Evolutionary conservation across 768 basidiomycete species (phyloP).

Genomic region (Mycena epipterygia): DNA sequence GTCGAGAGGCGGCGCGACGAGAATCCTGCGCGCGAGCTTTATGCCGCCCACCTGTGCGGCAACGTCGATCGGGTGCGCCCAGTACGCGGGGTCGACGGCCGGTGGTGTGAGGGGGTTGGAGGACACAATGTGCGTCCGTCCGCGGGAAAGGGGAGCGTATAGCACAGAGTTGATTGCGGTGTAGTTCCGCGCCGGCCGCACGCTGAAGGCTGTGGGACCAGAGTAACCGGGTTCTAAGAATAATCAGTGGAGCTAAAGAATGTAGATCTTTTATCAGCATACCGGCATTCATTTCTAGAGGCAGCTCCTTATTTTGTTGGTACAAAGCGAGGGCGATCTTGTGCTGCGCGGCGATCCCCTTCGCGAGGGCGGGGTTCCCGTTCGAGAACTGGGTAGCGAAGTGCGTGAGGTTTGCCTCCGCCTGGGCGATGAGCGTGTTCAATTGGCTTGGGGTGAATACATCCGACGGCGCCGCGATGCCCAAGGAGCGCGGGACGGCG

Average conservation of each 20-base stretch:
- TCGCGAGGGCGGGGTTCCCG: constrained; percentile 45
- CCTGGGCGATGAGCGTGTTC: constrained; percentile 32
- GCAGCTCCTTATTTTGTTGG: constrained; percentile 39
- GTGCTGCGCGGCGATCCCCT: constrained; percentile 49
- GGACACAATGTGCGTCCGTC: constrained; percentile 60
- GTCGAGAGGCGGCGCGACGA: constrained; percentile 45
- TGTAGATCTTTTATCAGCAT: neutral
- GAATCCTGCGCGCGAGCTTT: constrained; percentile 48
- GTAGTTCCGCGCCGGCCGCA: constrained; percentile 45
- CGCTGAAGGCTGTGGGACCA: constrained; percentile 40
- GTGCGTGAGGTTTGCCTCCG: constrained; percentile 37
- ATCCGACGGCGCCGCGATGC: constrained; percentile 44
- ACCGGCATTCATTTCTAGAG: constrained; percentile 50
- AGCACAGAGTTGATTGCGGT: constrained; percentile 50
- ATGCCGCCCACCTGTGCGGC: constrained; percentile 48
- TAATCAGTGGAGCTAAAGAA: neutral
- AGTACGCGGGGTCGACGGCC: constrained; percentile 64
- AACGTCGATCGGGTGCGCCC: constrained; percentile 49
- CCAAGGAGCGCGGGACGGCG: constrained; percentile 46
- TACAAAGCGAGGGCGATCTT: constrained; percentile 41
- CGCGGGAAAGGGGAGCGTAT: constrained; percentile 57
- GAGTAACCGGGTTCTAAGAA: constrained; percentile 49
- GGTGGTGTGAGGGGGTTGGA: constrained; percentile 57
- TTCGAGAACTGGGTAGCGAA: constrained; percentile 48
- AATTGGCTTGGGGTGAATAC: constrained; percentile 41